A percentile compares a stretch with the other conserved stretches of the same genome.
phyloP scores from a whole-genome alignment of 441 rosid species.

The Populus hybrid region DNA sequence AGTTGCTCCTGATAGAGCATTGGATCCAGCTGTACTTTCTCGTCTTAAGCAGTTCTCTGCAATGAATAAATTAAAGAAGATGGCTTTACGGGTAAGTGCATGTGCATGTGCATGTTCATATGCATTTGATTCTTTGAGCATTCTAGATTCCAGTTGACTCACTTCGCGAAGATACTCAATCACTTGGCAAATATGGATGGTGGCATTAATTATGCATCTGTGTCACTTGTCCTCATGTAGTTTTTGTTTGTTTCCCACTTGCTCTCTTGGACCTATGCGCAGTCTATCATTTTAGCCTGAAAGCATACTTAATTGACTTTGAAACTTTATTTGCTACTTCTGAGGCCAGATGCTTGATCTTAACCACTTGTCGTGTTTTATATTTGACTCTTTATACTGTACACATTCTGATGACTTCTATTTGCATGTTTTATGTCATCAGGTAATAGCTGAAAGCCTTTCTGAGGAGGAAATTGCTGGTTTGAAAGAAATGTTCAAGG shows the following conservation, averaged over 20 bases:
- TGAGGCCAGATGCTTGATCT: not conserved
- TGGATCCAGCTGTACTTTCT: slow-evolving; percentile 95
- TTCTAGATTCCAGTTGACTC: not conserved
- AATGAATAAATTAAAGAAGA: slow-evolving; percentile 96
- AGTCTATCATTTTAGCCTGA: not conserved
- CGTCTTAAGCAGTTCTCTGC: slow-evolving; percentile 97
- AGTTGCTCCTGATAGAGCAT: slow-evolving; percentile 96
- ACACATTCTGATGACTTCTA: not conserved
- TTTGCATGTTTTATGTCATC: slow-evolving; percentile 17
- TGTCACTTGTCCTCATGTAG: not conserved
- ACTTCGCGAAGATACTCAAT: not conserved
- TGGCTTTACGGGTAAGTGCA: slow-evolving; percentile 79
- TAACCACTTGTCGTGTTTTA: not conserved
- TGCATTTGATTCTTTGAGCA: not conserved
- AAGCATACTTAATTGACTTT: not conserved
- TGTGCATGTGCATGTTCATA: not conserved
- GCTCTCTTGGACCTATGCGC: not conserved
- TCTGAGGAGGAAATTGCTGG: slow-evolving; percentile 99
- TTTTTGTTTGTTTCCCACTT: not conserved
- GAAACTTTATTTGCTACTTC: not conserved
- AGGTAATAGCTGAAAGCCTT: slow-evolving; percentile 99
- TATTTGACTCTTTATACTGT: not conserved
- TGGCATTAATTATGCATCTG: not conserved
- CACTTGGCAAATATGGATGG: not conserved
- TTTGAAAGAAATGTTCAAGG: slow-evolving; percentile 80